These are phyloP conservation scores for Fusarium burgessii DNA, from an alignment of 2,329 filamentous ascomycete species.

Conservation along the genomic window DNA sequence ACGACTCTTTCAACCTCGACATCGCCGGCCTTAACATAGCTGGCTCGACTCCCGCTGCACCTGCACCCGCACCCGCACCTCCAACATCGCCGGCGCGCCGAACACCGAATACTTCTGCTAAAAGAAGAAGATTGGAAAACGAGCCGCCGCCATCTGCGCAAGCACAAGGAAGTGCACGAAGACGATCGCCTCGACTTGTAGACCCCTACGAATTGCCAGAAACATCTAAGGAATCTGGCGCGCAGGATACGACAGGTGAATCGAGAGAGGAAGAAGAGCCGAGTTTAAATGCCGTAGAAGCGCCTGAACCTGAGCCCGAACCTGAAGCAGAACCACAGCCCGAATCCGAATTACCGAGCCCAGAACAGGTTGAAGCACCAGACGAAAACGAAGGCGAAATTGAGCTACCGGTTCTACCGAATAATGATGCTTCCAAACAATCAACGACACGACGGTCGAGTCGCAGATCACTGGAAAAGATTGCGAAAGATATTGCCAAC, in stretches of 20 bases:
- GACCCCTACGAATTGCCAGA: constrained; percentile 49
- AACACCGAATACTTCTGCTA: constrained; percentile 62
- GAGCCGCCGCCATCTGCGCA: constrained; percentile 32
- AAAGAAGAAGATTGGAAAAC: constrained; percentile 56
- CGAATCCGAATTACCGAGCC: constrained; percentile 22
- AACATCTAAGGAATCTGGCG: constrained; percentile 47
- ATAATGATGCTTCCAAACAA: constrained; percentile 8
- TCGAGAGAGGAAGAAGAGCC: constrained; percentile 12
- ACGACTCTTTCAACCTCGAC: constrained; percentile 69
- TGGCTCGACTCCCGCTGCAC: constrained; percentile 39
- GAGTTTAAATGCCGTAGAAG: neutral
- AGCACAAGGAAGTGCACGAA: constrained; percentile 14
- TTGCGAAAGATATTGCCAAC: constrained; percentile 63
- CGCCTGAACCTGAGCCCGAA: neutral
- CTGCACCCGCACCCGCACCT: constrained; percentile 40
- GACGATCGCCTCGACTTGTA: constrained; percentile 36
- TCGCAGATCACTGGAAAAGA: constrained; percentile 36
- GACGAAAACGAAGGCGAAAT: constrained; percentile 25
- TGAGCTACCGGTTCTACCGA: constrained; percentile 42
- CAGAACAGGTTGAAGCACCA: constrained; percentile 3
- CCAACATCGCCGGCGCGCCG: constrained; percentile 51
- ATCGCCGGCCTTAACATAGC: constrained; percentile 57
- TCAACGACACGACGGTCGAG: constrained; percentile 29
- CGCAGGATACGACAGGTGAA: constrained; percentile 18
- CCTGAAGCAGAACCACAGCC: neutral